Percentiles rank a stretch among this genome's conserved stretches.
Conservation (phyloP, 129 eudicot species). For the Dittrichia graveolens region DNA sequence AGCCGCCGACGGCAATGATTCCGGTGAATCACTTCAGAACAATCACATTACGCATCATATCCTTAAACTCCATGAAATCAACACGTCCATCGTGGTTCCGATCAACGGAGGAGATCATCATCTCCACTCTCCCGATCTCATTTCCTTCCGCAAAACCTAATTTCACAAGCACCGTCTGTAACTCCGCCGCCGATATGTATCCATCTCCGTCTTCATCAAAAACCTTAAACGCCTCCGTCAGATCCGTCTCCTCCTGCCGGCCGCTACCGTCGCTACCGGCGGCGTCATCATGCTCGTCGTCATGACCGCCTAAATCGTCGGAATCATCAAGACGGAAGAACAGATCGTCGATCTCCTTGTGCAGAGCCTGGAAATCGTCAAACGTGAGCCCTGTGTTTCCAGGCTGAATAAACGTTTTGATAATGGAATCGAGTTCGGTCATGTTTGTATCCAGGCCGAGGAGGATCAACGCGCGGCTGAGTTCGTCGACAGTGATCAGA, state of each 20-base stretch:
- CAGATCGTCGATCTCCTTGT: slow-evolving; percentile 52
- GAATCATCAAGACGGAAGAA: slow-evolving; percentile 46
- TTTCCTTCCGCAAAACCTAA: slow-evolving; percentile 62
- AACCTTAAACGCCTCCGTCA: slow-evolving; percentile 80
- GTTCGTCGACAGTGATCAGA: slow-evolving; percentile 68
- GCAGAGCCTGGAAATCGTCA: slow-evolving; percentile 69
- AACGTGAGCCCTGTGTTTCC: slow-evolving; percentile 61
- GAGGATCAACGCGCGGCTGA: slow-evolving; percentile 60
- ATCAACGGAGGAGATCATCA: slow-evolving; percentile 80
- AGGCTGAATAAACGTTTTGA: slow-evolving; percentile 50
- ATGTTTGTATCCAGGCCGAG: slow-evolving; percentile 66
- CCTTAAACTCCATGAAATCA: slow-evolving; percentile 79
- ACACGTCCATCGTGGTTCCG: slow-evolving; percentile 67
- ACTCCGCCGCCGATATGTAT: slow-evolving; percentile 65
- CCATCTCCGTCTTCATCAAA: slow-evolving; percentile 88
- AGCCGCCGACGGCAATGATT: background rate
- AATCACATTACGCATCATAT: slow-evolving; percentile 76
- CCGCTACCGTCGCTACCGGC: background rate
- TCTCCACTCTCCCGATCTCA: slow-evolving; percentile 61
- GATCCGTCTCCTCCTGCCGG: slow-evolving; percentile 57
- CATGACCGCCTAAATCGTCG: slow-evolving; percentile 7
- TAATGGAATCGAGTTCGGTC: slow-evolving; percentile 48
- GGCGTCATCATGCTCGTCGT: background rate
- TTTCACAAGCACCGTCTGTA: slow-evolving; percentile 66
- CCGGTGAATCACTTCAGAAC: slow-evolving; percentile 27